Base-by-base conservation (phyloP, 2,329 filamentous ascomycete genomes). In the Aphanocladium album region DNA sequence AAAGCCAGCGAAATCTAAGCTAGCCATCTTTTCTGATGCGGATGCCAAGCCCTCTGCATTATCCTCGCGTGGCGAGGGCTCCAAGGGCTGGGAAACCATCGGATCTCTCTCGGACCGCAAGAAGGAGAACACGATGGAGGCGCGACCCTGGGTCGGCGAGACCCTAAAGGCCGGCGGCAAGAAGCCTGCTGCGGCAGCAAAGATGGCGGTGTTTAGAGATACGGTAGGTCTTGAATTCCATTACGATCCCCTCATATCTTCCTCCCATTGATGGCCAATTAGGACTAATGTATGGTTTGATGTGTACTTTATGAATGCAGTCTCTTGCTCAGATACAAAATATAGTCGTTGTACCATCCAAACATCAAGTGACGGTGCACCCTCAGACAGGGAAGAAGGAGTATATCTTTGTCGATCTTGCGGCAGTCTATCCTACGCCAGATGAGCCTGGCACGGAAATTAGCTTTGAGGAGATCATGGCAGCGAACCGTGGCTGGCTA, bases 141-240 rank as follows among this genome's bases (percentile, higher is more conserved):
- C 93, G 12, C 93, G 89, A 71, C 91, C 93, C 21, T 97, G 93
- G 95, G 89, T 81, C 12, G 95, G 95, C 27, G 92, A 98, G 78
- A 97, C 90, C 45, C 76, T 99, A 67, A 91, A 93, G 74, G 89
- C 86, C 2, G 91, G 90, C 46, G 93, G 91, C 68, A 95, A 91
- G 78, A 90, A 91, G 77, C 85, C 80, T 47, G 85, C 82, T 35
- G 83, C 82, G 58, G 70, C 69, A 46, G 82, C 88, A 58, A 98
- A 97, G 80, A 89, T 99, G 87, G 80, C 88, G 70, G 85, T 99
- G 50, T 99, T 97, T 80, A 93, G 90, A 81, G 95, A 99, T 81
- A 81, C 89, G 89, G 95, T 99, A 89, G 69, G 74, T 68, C 65
- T 69, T 69, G 64, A 11, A 68, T 65, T 68, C 67, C 72, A 71